These are phyloP conservation scores for Xylaria sp. DNA, from an alignment of 2,329 filamentous ascomycete genomes.

Conservation along the genomic window DNA sequence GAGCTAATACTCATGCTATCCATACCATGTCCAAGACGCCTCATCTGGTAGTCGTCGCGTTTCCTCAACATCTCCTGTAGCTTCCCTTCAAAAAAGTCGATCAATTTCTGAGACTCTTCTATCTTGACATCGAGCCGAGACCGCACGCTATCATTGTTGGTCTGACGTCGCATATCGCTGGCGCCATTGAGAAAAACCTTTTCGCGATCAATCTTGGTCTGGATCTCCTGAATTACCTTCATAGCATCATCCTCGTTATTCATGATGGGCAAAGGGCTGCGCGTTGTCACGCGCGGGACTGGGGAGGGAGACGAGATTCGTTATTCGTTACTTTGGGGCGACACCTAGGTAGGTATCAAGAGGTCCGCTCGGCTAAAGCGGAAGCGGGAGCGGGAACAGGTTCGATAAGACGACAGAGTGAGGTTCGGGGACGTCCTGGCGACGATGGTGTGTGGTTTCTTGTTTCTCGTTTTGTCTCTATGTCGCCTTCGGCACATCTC, in stretches of 20 bases:
- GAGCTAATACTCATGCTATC: conserved; percentile 72
- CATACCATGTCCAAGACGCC: conserved; percentile 69
- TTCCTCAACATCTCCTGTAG: conserved; percentile 89
- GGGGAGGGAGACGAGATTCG: conserved; percentile 28
- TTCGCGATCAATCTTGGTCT: conserved; percentile 97
- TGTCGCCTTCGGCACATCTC: conserved; percentile 34
- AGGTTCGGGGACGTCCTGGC: conserved; percentile 1
- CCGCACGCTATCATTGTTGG: conserved; percentile 90
- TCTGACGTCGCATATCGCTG: conserved; percentile 94
- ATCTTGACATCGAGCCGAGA: conserved; percentile 93
- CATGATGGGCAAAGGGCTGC: conserved; percentile 44
- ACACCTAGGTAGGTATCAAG: conserved; percentile 15
- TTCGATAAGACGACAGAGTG: conserved; percentile 13
- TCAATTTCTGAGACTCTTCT: conserved; percentile 90
- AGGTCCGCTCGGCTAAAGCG: conserved; percentile 21
- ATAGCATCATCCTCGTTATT: conserved; percentile 36
- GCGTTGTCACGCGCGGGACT: conserved; percentile 52
- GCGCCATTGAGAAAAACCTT: conserved; percentile 94
- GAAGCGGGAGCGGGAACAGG: conserved; percentile 13
- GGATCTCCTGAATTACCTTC: conserved; percentile 68
- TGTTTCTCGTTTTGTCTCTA: conserved; percentile 24
- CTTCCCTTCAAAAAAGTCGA: conserved; percentile 94
- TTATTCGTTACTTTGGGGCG: conserved; percentile 29
- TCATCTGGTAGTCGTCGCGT: conserved; percentile 52
- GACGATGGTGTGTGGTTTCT: conserved; percentile 12